These are phyloP conservation scores for Aspergillus phoenicis DNA, from an alignment of 2,329 filamentous ascomycete species.

Conservation along the genomic window DNA sequence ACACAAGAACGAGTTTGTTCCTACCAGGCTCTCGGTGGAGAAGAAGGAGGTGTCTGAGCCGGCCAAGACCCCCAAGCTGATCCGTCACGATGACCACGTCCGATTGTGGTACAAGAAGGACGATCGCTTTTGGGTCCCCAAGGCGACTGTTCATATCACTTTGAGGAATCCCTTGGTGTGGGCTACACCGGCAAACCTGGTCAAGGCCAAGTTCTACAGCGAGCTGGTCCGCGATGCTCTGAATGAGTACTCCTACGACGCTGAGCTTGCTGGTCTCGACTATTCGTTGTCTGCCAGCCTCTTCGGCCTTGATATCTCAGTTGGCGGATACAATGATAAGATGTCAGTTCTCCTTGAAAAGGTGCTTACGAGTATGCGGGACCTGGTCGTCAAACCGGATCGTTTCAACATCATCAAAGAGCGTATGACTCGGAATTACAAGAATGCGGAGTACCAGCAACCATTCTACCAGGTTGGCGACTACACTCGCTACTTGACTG, in stretches of 20 bases:
- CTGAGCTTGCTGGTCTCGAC: constrained; percentile 84
- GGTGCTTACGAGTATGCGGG: constrained; percentile 78
- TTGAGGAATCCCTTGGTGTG: constrained; percentile 78
- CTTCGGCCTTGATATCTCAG: constrained; percentile 73
- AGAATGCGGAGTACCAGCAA: constrained; percentile 85
- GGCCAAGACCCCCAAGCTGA: constrained; percentile 72
- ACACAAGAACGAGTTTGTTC: constrained; percentile 93
- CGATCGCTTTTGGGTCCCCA: constrained; percentile 97
- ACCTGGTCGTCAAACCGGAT: constrained; percentile 80
- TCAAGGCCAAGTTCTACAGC: constrained; percentile 78
- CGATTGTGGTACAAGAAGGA: constrained; percentile 98
- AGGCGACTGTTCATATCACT: constrained; percentile 81
- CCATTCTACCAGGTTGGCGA: constrained; percentile 87
- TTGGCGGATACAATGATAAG: constrained; percentile 96
- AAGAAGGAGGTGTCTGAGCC: constrained; percentile 86
- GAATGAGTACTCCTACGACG: constrained; percentile 93
- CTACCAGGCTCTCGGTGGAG: constrained; percentile 88
- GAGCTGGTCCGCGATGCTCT: constrained; percentile 86
- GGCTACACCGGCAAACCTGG: constrained; percentile 73
- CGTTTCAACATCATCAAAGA: constrained; percentile 93
- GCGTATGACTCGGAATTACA: constrained; percentile 71
- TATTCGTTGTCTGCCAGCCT: constrained; percentile 76
- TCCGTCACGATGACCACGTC: constrained; percentile 78
- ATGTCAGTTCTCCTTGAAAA: constrained; percentile 87
- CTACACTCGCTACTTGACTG: constrained; percentile 77